phyloP scores from a whole-genome alignment of 2,329 filamentous ascomycete species.

The Arthrinium phaeospermum region DNA sequence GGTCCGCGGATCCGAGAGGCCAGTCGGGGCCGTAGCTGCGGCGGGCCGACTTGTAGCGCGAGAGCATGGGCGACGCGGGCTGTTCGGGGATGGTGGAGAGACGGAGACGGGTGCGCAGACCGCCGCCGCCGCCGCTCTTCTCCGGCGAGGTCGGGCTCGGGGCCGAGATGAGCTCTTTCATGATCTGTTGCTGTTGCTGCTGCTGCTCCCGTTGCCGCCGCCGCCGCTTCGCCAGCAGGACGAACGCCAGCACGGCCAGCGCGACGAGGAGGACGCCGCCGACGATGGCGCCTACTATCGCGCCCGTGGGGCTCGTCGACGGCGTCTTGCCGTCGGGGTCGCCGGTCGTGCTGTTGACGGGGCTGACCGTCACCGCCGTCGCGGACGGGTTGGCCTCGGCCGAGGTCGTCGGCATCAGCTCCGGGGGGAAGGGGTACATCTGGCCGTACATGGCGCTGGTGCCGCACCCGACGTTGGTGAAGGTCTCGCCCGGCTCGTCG shows the following conservation, averaged over 20 bases:
- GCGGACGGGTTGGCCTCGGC: constrained; percentile 16
- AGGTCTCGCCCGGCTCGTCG: constrained; percentile 29
- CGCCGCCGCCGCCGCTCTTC: not conserved
- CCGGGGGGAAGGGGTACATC: constrained; percentile 36
- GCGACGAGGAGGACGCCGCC: constrained; percentile 29
- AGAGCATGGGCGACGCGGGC: constrained; percentile 16
- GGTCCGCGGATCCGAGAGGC: constrained; percentile 34
- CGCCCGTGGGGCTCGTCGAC: constrained; percentile 25
- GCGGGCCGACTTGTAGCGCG: constrained; percentile 28
- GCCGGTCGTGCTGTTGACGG: not conserved
- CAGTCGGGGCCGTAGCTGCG: constrained; percentile 33
- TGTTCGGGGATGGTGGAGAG: constrained; percentile 23
- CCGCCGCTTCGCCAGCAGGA: constrained; percentile 27
- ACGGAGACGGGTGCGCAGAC: constrained; percentile 12
- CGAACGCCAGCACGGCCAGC: constrained; percentile 24
- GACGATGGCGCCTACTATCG: constrained; percentile 32
- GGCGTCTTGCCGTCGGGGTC: not conserved
- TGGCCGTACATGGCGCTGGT: constrained; percentile 31
- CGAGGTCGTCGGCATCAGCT: constrained; percentile 27
- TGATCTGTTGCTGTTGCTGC: constrained; percentile 17
- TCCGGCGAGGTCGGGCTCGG: not conserved
- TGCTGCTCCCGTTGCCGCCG: not conserved
- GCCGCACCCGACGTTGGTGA: constrained; percentile 36
- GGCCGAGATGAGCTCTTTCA: constrained; percentile 3
- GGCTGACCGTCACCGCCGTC: not conserved